Evolutionary conservation across 192 early-diverging fungal genomes (phyloP), one percentile per base, ranked within the genome.

Genomic region (Entomortierella lignicola): DNA sequence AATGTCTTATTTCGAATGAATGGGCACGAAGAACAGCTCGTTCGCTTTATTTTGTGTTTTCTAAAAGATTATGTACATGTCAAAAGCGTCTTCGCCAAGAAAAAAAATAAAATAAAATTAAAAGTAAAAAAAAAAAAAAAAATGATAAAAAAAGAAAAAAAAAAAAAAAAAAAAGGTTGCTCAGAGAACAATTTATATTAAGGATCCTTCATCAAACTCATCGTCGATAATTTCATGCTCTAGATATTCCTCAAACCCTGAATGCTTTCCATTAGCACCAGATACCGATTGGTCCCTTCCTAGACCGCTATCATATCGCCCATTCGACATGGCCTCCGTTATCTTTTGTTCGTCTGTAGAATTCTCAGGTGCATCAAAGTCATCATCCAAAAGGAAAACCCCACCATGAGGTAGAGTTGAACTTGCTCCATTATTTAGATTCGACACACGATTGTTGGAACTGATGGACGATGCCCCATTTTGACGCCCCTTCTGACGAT

Each of bases 381-480:
- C 72, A 50, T 79, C 75, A 51, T 77, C 73, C 50, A 79, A 39
- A 30, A 50, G 59, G 27, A 79, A 79, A 2, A 79, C 75, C 31
- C 62, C 75, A 1, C 75, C 75, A 15, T 69, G 75, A 34, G 75
- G 75, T 6, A 70, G 32, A 6, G 63, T 79, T n/a, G 75, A 66
- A 4, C 39, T 66, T n/a, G 48, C 27, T 23, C 21, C 55, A 57
- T 47, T 42, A 7, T 18, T 53, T 17, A 50, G n/a, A 7, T 52
- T 21, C n/a, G 64, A 57, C 18, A 13, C 27, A 26, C 54, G 39
- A 12, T 53, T 56, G 12, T 26, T 42, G 37, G 41, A 61, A 39
- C 4, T 26, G 10, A 2, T 34, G 41, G 30, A 23, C 7, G 43
- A 50, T 25, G 17, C 2, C 4, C 42, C 59, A 20, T 27, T 13